Evolutionary conservation across 805 yeast species (phyloP).

Genomic region (Scheffersomyces coipomensis): DNA sequence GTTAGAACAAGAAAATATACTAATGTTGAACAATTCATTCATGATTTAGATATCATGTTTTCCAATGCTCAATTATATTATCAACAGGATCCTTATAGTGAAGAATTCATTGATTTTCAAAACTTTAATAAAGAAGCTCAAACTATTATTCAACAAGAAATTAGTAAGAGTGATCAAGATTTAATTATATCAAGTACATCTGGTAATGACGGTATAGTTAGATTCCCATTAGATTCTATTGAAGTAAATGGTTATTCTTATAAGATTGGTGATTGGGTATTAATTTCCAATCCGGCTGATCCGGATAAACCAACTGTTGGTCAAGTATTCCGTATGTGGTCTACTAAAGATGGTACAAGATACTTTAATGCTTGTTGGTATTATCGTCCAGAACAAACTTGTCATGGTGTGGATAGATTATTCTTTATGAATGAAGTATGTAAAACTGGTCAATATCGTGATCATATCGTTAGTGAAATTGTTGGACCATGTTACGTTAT

Average conservation of each 20-base stretch:
- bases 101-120: conserved; percentile 59
- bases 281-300: conserved; percentile 84
- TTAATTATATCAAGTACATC: conserved; percentile 45
- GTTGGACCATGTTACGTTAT: conserved; percentile 93
- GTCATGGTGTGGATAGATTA: conserved; percentile 84
- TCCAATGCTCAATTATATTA: conserved; percentile 65
- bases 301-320: conserved; percentile 88
- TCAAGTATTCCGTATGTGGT: conserved; percentile 92
- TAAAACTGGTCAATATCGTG: conserved; percentile 95
- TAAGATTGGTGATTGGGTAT: conserved; percentile 93
- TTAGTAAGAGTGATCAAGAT: conserved; percentile 79
- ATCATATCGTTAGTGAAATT: conserved; percentile 85
- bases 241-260: conserved; percentile 70
- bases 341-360: conserved; percentile 74
- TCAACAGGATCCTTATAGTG: conserved; percentile 53
- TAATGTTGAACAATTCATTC: conserved; percentile 71
- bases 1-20: conserved; percentile 83
- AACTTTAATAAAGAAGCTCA: conserved; percentile 62
- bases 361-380: conserved; percentile 98
- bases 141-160: conserved; percentile 60
- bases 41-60: conserved; percentile 74
- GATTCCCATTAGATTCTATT: conserved; percentile 78
- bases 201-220: conserved; percentile 50
- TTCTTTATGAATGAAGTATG: conserved; percentile 94
- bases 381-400: conserved; percentile 96